Base-by-base conservation (phyloP, 345 rosid genomes). In the Eucalyptus camaldulensis region DNA sequence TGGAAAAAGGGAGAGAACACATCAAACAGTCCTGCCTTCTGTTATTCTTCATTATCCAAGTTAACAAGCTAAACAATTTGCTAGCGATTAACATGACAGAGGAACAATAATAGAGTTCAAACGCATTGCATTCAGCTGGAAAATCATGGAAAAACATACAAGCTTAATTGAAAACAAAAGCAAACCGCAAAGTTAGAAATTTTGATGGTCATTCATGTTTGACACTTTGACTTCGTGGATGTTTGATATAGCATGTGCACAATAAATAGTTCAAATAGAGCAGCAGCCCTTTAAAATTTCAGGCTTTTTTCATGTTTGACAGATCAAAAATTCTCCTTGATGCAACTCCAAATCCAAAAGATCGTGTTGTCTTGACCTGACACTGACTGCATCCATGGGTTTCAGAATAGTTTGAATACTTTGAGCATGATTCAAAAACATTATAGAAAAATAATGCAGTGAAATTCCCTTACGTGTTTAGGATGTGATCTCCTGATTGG, bases 401-500 rank as follows among this genome's bases (percentile, higher is more conserved):
- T 37, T 21, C 27, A 21, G 27, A 76, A 76, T 76, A 76, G 47
- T 76, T 76, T 76, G 47, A 76, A 76, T 19, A 76, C 45, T 10
- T 76, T 37, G 29, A 37, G 47, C 47, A 40, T 21, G 83, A n/a
- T 40, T 21, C 43, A 76, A 76, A 76, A 17, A 25, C 83, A 76
- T 76, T 76, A 10, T 44, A 76, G 14, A 40, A 76, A 9, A 37
- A 37, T 76, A 37, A 22, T 37, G 83, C 47, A 40, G 47, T 10
- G 47, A 76, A 33, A 88, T 27, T 24, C n/a, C 17, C 97, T 95
- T 92, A 97, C 99, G 90, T 92, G 92, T 95, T 98, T 91, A 98
- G 89, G 83, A 97, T 98, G 92, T 97, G 99, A 93, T 98, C 99
- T 91, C 99, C 99, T 44, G 99, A 95, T 91, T 98, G 99, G 91